These are phyloP conservation scores for button mushroom (Agaricus bisporus) DNA, from an alignment of 768 basidiomycete genomes.

Conservation along the genomic window DNA sequence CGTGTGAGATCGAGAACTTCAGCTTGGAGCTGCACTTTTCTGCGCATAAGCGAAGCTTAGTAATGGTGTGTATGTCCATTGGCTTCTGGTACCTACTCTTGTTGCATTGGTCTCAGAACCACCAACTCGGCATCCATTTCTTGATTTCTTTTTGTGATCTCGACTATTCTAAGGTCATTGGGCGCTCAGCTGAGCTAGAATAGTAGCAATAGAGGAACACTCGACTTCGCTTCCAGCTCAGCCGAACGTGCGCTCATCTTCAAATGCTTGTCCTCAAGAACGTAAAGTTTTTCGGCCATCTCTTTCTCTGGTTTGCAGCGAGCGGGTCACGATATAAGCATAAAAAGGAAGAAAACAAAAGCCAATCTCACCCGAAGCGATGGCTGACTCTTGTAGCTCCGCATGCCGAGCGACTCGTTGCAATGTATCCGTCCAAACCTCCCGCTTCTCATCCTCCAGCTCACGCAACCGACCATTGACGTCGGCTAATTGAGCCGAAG, in stretches of 20 bases:
- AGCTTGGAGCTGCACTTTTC: neutral
- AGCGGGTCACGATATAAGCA: neutral
- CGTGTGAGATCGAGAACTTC: neutral
- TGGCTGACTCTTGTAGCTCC: constrained; percentile 10
- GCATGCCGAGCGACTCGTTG: constrained; percentile 13
- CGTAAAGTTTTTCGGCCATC: constrained; percentile 18
- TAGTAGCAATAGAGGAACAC: neutral
- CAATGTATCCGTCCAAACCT: constrained; percentile 14
- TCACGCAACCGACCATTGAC: constrained; percentile 25
- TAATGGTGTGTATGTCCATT: neutral
- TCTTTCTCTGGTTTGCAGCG: constrained; percentile 17
- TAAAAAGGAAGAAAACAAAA: neutral
- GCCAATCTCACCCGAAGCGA: constrained; percentile 9
- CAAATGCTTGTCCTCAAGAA: constrained; percentile 24
- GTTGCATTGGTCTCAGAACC: constrained; percentile 13
- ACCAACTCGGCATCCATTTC: constrained; percentile 12
- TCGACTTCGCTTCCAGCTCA: constrained; percentile 16
- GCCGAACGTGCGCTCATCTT: constrained; percentile 19
- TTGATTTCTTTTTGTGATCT: constrained; percentile 7
- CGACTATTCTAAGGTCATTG: constrained; percentile 9
- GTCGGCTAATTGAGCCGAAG: constrained; percentile 27
- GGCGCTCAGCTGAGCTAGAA: neutral
- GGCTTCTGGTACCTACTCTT: constrained; percentile 13
- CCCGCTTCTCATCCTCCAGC: constrained; percentile 27
- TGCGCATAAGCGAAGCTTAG: neutral